phyloP scores from a whole-genome alignment of 768 basidiomycete genomes.

The Galerina sulciceps region DNA sequence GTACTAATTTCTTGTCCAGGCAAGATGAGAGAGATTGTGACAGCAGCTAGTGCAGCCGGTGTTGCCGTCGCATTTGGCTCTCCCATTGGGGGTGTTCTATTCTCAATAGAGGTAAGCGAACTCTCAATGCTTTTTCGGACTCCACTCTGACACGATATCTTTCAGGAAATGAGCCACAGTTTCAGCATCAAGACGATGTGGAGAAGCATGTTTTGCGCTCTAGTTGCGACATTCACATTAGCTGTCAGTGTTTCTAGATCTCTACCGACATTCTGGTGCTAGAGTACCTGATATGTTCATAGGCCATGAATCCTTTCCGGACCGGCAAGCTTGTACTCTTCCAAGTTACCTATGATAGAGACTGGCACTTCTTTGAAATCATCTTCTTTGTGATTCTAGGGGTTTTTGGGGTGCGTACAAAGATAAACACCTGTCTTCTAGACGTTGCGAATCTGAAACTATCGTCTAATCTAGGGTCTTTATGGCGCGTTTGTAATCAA shows the following conservation, averaged over 20 bases:
- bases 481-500: conserved; percentile 98
- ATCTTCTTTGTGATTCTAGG: conserved; percentile 96
- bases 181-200: conserved; percentile 99
- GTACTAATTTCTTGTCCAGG: conserved; percentile 40
- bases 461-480: conserved; percentile 64
- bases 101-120: conserved; percentile 85
- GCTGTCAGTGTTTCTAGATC: conserved; percentile 62
- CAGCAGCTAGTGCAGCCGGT: conserved; percentile 95
- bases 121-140: neutral
- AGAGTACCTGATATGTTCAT: neutral
- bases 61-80: conserved; percentile 99
- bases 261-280: neutral
- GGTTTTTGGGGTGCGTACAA: conserved; percentile 81
- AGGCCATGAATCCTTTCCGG: conserved; percentile 98
- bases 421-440: neutral
- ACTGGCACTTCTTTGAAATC: conserved; percentile 99
- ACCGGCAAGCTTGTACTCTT: conserved; percentile 98
- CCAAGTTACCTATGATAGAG: conserved; percentile 95
- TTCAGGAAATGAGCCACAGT: conserved; percentile 95
- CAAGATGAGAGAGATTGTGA: conserved; percentile 89
- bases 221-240: conserved; percentile 94
- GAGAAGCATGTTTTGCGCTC: conserved; percentile 95
- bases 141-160: neutral
- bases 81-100: conserved; percentile 96
- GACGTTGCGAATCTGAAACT: neutral